Percentiles rank a stretch among this genome's conserved stretches.
Conservation (phyloP, 179 eudicot species). For the Camellia oleifera region DNA sequence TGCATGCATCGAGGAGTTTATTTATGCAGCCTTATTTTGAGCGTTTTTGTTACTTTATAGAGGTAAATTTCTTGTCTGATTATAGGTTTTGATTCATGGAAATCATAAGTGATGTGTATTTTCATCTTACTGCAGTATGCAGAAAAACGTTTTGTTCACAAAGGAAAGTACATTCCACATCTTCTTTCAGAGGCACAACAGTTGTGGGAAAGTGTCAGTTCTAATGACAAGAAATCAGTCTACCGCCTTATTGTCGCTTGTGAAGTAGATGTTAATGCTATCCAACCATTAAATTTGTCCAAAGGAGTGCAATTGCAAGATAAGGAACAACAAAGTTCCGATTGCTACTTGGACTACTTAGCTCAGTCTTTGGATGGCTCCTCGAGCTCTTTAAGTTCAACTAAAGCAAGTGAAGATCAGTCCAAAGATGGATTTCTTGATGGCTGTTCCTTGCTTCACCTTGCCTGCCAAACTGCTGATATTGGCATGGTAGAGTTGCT, state of each 20-base stretch:
- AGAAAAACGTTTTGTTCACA: slow-evolving; percentile 72
- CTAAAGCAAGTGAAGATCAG: slow-evolving; percentile 36
- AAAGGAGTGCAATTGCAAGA: slow-evolving; percentile 33
- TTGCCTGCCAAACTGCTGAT: slow-evolving; percentile 81
- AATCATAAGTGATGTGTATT: not conserved
- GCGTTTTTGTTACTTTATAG: not conserved
- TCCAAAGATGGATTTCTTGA: slow-evolving; percentile 43
- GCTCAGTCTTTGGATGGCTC: slow-evolving; percentile 36
- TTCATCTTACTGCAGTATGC: slow-evolving; percentile 54
- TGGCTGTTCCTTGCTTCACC: slow-evolving; percentile 75
- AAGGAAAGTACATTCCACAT: slow-evolving; percentile 49
- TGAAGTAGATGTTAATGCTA: slow-evolving; percentile 67
- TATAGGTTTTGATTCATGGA: not conserved
- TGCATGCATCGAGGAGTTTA: not conserved
- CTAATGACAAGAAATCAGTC: slow-evolving; percentile 69
- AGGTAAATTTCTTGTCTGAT: not conserved
- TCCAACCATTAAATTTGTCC: slow-evolving; percentile 34
- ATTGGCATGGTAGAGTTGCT: slow-evolving; percentile 90
- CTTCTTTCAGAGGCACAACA: slow-evolving; percentile 61
- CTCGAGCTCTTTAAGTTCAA: slow-evolving; percentile 28
- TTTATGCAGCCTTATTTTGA: not conserved
- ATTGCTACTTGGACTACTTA: slow-evolving; percentile 28
- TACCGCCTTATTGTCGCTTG: slow-evolving; percentile 73
- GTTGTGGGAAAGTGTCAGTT: slow-evolving; percentile 73
- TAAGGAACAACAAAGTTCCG: slow-evolving; percentile 29